Evolutionary conservation across 257 asterid species (phyloP), one percentile per base, ranked within the genome.

Genomic region (Rhazya stricta): DNA sequence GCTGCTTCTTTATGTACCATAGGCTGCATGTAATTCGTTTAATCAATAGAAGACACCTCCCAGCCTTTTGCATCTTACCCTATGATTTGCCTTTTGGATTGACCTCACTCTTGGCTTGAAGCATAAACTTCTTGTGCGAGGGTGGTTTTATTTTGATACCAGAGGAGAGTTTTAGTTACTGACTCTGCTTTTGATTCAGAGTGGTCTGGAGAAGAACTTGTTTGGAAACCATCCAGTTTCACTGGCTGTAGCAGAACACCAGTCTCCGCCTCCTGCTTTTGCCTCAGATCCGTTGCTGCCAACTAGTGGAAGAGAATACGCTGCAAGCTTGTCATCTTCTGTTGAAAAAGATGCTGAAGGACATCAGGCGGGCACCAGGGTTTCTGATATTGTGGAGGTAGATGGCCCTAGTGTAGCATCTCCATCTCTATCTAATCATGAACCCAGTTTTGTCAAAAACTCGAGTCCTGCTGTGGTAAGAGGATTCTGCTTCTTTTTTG

Each of bases 211-310:
- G 85, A 94, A 92, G 84, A 94, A 90, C 81, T 78, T 92, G 83
- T 89, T 94, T 74, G 97, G 98, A 30, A 90, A 89, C 80, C 94
- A 89, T 85, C 97, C 96, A 34, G 93, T 92, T 79, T 79, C 91
- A 39, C 75, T 86, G 68, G 83, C 85, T 29, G 90, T 84, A 73
- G 61, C 86, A 60, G 98, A 94, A 69, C 60, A 94, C 53, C 85
- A 87, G 77, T 78, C 82, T 82, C 95, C 97, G 34, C 96, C 97
- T 63, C 97, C 91, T 77, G 97, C 97, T 65, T 91, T 94, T 89
- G 83, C 94, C 72, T 84, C 97, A 27, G 93, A 89, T 73, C 97
- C 98, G 23, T 81, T 89, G 74, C 67, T 80, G 69, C 85, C 78
- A 36, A 60, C 74, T 63, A 77, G 79, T 42, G 77, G 72, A 70